Base-by-base conservation (phyloP, 768 basidiomycete genomes). In the Mycena belliarum region DNA sequence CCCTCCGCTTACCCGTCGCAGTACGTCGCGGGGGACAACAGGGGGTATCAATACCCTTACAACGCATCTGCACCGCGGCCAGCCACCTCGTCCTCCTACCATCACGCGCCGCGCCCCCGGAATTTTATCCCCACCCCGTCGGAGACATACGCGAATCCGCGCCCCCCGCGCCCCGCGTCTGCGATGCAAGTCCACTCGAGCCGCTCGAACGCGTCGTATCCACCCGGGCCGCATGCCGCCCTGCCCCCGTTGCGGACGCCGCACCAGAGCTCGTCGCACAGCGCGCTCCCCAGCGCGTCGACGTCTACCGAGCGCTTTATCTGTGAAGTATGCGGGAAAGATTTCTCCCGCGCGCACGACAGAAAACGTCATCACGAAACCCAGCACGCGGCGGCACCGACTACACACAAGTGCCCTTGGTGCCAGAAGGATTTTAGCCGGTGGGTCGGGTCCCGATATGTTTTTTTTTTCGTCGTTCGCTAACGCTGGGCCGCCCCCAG, bases 361-460 rank as follows among this genome's bases (percentile, higher is more conserved):
- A 82, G 88, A 63, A 89, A 91, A 73, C 82, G 90, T 60, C 90
- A 93, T 72, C 82, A 83, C 63, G 89, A 91, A 71, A 89, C 86
- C 16, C 86, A 89, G 65, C 89, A 91, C 65, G 78, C 84, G 42
- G 68, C 84, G 33, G 77, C 79, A 15, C 86, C 88, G 21, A 78
- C 84, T 55, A 74, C 83, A 63, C 89, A 92, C 69, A 80, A 79
- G 49, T 92, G 91, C 72, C 81, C 80, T 25, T 86, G 77, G 69
- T 92, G 91, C 72, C 79, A 81, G 64, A 91, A 91, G 72, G 85
- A 85, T 67, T 91, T 91, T 69, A 89, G 88, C 74, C 83, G 91
- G 70, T 81, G 74, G 50, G 76, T 58, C 14, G 23, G 10, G 16
- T n/a, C 23, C 52, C 56, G 50, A 32, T 32, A 32, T 32, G 7